Base-by-base conservation (phyloP, 495 filamentous ascomycete species). In the Penicillium dipodomyicola region DNA sequence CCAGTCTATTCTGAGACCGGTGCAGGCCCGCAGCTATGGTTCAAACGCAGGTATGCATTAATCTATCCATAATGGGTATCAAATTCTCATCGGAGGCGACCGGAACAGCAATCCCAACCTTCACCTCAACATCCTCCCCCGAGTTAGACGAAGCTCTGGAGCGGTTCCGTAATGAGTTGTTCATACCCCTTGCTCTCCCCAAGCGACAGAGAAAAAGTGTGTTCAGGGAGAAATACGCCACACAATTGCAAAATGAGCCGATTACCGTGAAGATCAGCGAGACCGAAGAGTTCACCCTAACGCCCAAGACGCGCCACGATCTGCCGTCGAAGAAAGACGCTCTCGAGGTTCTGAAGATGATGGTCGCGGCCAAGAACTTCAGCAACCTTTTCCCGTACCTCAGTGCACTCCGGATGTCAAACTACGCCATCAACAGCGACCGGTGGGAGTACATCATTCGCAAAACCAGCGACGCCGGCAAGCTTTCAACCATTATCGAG, bases 171-270 rank as follows among this genome's bases (percentile, higher is more conserved):
- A 62, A 80, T 55, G 77, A 85, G 45, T 72, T 87, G 65, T 84
- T 92, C 69, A 77, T 91, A 14, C 86, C 87, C 1, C 61, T 72
- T 8, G 82, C 83, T 61, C 81, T 92, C 3, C 62, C 73, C n/a
- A 48, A 56, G 12, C 72, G 72, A 2, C 85, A 89, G 61, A 76
- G 75, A 60, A 77, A 76, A 47, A 77, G 80, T 45, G 72, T 89
- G 52, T 82, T 77, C 75, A 72, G 73, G 25, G 41, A 64, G 30
- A 78, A 72, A 43, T 76, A 85, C 64, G 70, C 79, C 59, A 68
- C 76, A 45, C 61, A 68, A 49, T 78, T 92, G 42, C 60, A 74
- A 15, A 63, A 77, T 4, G 81, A 90, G 55, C 86, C 86, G 10
- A 71, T 88, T 45, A 81, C 64, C 44, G 79, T 89, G 37, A 78